These are phyloP conservation scores for Ballota nigra DNA, from an alignment of 257 asterid species.

Conservation along the genomic window DNA sequence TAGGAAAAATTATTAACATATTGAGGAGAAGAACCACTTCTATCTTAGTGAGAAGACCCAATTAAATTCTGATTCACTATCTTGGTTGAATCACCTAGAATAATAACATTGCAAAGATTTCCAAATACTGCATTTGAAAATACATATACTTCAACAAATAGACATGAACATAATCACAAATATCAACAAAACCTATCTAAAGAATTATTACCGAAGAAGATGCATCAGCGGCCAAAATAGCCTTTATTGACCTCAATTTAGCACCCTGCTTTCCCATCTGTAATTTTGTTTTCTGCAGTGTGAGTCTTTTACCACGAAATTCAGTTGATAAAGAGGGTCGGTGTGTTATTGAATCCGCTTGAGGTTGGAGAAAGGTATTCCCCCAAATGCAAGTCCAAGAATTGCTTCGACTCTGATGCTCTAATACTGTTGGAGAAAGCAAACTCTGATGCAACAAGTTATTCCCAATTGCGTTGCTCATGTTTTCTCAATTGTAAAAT, in stretches of 20 bases:
- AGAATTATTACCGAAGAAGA: conserved; percentile 53
- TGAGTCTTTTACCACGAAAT: conserved; percentile 50
- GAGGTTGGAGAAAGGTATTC: conserved; percentile 58
- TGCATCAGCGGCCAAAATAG: conserved; percentile 61
- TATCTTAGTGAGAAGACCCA: conserved; percentile 10
- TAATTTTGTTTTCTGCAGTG: conserved; percentile 35
- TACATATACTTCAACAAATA: background rate
- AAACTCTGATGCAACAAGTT: conserved; percentile 70
- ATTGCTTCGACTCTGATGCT: conserved; percentile 62
- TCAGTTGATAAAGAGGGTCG: conserved; percentile 59
- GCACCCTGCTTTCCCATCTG: conserved; percentile 55
- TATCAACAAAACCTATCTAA: background rate
- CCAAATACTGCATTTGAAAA: background rate
- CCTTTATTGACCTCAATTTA: conserved; percentile 43
- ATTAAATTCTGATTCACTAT: conserved; percentile 3
- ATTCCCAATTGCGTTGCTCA: conserved; percentile 82
- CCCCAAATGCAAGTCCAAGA: conserved; percentile 55
- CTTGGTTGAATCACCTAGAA: background rate
- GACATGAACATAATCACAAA: background rate
- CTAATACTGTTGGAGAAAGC: conserved; percentile 53
- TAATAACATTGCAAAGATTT: background rate
- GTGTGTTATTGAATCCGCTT: conserved; percentile 57
- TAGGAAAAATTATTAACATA: background rate
- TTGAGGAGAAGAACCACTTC: background rate
- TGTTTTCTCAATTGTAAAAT: conserved; percentile 35